These are phyloP conservation scores for Fusarium albidum DNA, from an alignment of 2,329 filamentous ascomycete species.

Conservation along the genomic window DNA sequence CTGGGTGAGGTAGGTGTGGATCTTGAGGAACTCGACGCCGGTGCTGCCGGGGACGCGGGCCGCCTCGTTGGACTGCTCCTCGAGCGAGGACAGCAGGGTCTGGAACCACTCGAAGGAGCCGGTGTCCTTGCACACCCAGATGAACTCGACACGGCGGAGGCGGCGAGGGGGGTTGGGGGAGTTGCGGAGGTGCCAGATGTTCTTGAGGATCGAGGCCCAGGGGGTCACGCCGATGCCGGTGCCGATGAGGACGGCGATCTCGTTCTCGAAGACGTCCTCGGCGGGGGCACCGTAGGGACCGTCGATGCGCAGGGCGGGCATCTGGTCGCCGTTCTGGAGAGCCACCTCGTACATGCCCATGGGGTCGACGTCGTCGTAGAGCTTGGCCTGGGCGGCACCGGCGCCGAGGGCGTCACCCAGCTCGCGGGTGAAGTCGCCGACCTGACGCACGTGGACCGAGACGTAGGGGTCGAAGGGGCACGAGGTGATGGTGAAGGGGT, in stretches of 20 bases:
- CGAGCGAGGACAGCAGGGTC: slow-evolving; percentile 87
- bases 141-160: slow-evolving; percentile 95
- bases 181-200: slow-evolving; percentile 96
- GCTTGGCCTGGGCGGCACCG: slow-evolving; percentile 83
- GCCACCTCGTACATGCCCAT: slow-evolving; percentile 99
- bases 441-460: slow-evolving; percentile 93
- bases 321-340: slow-evolving; percentile 88
- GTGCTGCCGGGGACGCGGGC: slow-evolving; percentile 73
- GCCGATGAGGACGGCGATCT: slow-evolving; percentile 85
- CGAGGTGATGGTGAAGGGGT: slow-evolving; percentile 98
- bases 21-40: slow-evolving; percentile 87
- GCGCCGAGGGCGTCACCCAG: slow-evolving; percentile 97
- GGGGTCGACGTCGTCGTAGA: slow-evolving; percentile 90
- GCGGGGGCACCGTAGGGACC: slow-evolving; percentile 96
- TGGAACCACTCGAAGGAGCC: slow-evolving; percentile 99
- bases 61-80: slow-evolving; percentile 80
- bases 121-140: slow-evolving; percentile 98
- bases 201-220: slow-evolving; percentile 90
- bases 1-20: slow-evolving; percentile 97
- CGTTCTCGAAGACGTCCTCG: slow-evolving; percentile 95
- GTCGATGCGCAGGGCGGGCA: slow-evolving; percentile 90
- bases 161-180: slow-evolving; percentile 88
- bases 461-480: slow-evolving; percentile 96
- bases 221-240: slow-evolving; percentile 89
- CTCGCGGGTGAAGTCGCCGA: slow-evolving; percentile 93